Evolutionary conservation across 257 asterid genomes (phyloP).

Genomic region (Hygrophila difformis): DNA sequence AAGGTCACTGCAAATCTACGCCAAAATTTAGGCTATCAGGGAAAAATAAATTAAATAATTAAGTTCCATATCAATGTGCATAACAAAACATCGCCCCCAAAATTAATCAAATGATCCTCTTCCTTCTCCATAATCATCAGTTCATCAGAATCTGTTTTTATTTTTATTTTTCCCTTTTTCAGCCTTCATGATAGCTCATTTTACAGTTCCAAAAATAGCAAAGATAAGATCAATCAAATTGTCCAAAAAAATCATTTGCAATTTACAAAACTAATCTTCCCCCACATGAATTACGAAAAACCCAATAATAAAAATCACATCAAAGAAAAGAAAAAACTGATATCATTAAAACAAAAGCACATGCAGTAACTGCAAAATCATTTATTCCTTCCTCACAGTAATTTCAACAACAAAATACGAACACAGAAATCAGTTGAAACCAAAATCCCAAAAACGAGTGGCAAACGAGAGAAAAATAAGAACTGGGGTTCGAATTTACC

Average conservation of each 20-base stretch:
- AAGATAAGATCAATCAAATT: conserved; percentile 1
- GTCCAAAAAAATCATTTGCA: no score
- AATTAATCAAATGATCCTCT: conserved; percentile 12
- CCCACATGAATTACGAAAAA: not conserved
- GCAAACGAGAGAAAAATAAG: not conserved
- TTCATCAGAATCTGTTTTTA: no score
- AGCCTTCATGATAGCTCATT: conserved; percentile 20
- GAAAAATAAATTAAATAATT: no score
- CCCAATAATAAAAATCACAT: not conserved
- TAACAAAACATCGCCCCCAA: conserved; percentile 3
- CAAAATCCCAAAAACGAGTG: not conserved
- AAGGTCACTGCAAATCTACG: no score
- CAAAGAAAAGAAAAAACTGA: not conserved
- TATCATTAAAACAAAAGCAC: conserved; percentile 8
- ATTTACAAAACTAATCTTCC: conserved; percentile 13
- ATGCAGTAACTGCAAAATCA: not conserved
- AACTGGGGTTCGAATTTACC: conserved; percentile 25
- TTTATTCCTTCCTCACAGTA: not conserved
- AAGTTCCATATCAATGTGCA: no score
- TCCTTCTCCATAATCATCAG: conserved; percentile 15
- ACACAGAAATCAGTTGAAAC: not conserved
- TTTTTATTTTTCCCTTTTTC: conserved; percentile 20
- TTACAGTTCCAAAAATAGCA: conserved; percentile 13
- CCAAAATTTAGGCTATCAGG: no score
- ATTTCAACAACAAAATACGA: not conserved